Evolutionary conservation across 139 green algal species (phyloP), one percentile per base, ranked within the genome.

Genomic region (Nannochloris sp.): DNA sequence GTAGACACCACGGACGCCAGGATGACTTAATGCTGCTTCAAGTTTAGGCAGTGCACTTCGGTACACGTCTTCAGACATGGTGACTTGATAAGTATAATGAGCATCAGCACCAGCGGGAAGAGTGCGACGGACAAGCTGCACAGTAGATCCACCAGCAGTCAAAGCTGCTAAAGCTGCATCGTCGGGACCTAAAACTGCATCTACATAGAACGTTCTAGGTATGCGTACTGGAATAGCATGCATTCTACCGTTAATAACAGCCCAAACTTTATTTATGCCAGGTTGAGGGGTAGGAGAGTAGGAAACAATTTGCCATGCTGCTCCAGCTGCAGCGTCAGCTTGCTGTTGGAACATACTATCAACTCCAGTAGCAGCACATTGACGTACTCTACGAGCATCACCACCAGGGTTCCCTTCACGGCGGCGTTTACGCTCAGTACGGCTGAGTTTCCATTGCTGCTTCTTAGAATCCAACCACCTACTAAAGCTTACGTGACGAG

Each of bases 381-480:
- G 1, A 53, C 33, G 38, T 38, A 29, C 59, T 32, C 12, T 19
- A 27, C 23, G 25, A 35, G 13, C 24, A 42, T 23, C 38, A 34
- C 46, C 14, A 39, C 54, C 31, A 67, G 60, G 30, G 13, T 23
- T 12, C 15, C 5, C 32, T 66, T 76, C 80, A 10, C 67, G 61
- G 4, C 14, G 29, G 13, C 54, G 27, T 67, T 85, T 88, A 25
- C 73, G 56, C 27, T 78, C 73, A 33, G 70, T 55, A 2, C 82
- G 65, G 4, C 63, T 48, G 1, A 34, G 54, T 2, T 71, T 72
- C 91, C 91, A 97, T 54, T 72, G 68, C 1, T 54, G 24, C 81
- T 97, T 97, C 66, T 89, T 81, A 37, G 71, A 64, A n/a, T 63
- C 45, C 60, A 97, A 71, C 91, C 91, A 97, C 14, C 61, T 81